Evolutionary conservation across 192 early-diverging fungal species (phyloP).

Genomic region (Coemansia sp.): DNA sequence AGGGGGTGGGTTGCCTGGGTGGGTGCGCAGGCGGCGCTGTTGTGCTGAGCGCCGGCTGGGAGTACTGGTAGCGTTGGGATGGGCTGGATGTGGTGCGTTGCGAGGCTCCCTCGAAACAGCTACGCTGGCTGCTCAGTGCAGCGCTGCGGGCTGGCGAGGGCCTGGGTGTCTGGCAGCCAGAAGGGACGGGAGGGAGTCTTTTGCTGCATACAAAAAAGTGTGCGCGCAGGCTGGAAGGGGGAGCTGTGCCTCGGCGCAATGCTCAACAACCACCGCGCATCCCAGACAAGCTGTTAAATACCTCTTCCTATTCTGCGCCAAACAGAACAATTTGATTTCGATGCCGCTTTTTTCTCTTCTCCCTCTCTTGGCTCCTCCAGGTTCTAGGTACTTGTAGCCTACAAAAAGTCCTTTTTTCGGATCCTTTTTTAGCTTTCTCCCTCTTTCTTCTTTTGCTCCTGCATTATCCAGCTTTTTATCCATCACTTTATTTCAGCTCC

Average conservation of each 20-base stretch:
- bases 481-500: background rate
- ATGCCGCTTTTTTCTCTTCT: slow-evolving; percentile 29
- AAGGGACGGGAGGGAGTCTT: slow-evolving; percentile 8
- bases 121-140: background rate
- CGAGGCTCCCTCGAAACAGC: slow-evolving; percentile 4
- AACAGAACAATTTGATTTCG: slow-evolving; percentile 56
- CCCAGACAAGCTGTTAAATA: slow-evolving; percentile 51
- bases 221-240: slow-evolving; percentile 26
- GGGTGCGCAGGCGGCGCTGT: background rate
- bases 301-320: slow-evolving; percentile 49
- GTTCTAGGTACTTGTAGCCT: slow-evolving; percentile 18
- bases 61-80: background rate
- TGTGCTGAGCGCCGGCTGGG: background rate
- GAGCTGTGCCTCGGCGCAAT: slow-evolving; percentile 24
- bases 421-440: slow-evolving; percentile 3
- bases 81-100: background rate
- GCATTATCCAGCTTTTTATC: slow-evolving; percentile 7
- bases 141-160: no score
- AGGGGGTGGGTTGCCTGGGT: background rate
- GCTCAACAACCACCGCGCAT: slow-evolving; percentile 33
- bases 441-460: slow-evolving; percentile 5
- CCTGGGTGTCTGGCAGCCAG: slow-evolving; percentile 4
- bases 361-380: slow-evolving; percentile 23
- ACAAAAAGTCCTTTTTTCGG: slow-evolving; percentile 6
- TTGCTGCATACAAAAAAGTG: slow-evolving; percentile 9